Conservation (phyloP, 768 basidiomycete genomes). For the Russula sp. region DNA sequence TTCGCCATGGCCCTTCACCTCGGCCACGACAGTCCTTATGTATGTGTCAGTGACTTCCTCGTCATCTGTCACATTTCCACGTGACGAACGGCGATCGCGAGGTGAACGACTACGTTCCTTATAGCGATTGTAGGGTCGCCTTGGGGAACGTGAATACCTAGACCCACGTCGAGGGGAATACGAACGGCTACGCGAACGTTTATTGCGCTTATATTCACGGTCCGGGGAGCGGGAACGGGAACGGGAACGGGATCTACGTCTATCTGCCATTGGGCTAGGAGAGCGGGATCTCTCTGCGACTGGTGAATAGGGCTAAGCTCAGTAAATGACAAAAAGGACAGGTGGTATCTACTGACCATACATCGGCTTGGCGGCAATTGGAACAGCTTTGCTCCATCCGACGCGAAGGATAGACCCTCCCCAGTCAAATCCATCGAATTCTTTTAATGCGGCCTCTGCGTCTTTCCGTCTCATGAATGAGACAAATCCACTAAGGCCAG, state of each 20-base stretch:
- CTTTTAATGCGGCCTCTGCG: conserved; percentile 83
- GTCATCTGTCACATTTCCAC: conserved; percentile 46
- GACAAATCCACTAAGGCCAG: conserved; percentile 92
- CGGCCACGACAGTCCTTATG: conserved; percentile 80
- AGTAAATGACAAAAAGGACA: not conserved
- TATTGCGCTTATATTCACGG: conserved; percentile 36
- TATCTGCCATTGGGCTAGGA: conserved; percentile 40
- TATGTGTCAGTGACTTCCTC: conserved; percentile 80
- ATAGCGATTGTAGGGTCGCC: conserved; percentile 37
- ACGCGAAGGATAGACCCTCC: conserved; percentile 83
- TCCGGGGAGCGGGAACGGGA: conserved; percentile 32
- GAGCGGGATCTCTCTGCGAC: conserved; percentile 26
- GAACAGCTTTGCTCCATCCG: conserved; percentile 97
- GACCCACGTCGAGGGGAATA: conserved; percentile 42
- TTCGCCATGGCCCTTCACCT: conserved; percentile 76
- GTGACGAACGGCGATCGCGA: conserved; percentile 40
- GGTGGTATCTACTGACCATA: conserved; percentile 56
- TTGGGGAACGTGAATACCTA: conserved; percentile 45
- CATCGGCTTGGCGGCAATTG: conserved; percentile 71
- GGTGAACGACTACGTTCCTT: conserved; percentile 48
- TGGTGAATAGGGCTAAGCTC: conserved; percentile 4
- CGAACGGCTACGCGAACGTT: conserved; percentile 37
- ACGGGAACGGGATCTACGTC: conserved; percentile 35
- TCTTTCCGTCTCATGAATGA: conserved; percentile 93
- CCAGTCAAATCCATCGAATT: conserved; percentile 94